Evolutionary conservation across 306 rosid species (phyloP).

Genomic region (Glycine tomentella): DNA sequence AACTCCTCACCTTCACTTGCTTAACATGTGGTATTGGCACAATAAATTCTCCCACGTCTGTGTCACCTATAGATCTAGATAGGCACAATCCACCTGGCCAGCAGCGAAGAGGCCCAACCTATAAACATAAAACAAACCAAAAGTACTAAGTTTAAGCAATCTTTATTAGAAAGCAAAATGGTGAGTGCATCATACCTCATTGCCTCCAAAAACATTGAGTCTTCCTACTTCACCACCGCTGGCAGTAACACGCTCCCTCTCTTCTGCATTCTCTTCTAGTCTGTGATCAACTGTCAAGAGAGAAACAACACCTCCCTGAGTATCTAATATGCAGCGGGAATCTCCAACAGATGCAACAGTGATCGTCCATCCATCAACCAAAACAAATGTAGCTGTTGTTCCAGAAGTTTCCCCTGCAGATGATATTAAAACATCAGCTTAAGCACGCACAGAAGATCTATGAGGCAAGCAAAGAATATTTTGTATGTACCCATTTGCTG

Average conservation of each 20-base stretch:
- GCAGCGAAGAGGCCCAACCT: slow-evolving; percentile 99
- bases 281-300: slow-evolving; percentile 96
- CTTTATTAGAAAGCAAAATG: slow-evolving; percentile 36
- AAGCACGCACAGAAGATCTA: slow-evolving; percentile 28
- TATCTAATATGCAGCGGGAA: slow-evolving; percentile 96
- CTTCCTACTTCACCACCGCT: slow-evolving; percentile 99
- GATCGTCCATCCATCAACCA: slow-evolving; percentile 94
- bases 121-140: slow-evolving; percentile 31
- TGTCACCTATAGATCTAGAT: slow-evolving; percentile 97
- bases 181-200: slow-evolving; percentile 61
- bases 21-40: slow-evolving; percentile 98
- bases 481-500: slow-evolving; percentile 78
- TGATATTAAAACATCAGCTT: slow-evolving; percentile 33
- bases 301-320: slow-evolving; percentile 93
- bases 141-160: slow-evolving; percentile 30
- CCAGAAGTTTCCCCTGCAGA: slow-evolving; percentile 97
- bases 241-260: slow-evolving; percentile 97
- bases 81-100: slow-evolving; percentile 99
- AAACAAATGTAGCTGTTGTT: slow-evolving; percentile 95
- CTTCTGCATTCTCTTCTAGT: slow-evolving; percentile 94
- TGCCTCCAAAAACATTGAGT: slow-evolving; percentile 92
- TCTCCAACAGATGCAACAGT: slow-evolving; percentile 99
- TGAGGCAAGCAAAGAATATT: slow-evolving; percentile 9
- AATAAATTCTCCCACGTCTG: slow-evolving; percentile 97
- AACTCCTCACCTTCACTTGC: slow-evolving; percentile 89